Conservation (phyloP, 2,329 filamentous ascomycete genomes). For the Ceratocystis huliohia region DNA sequence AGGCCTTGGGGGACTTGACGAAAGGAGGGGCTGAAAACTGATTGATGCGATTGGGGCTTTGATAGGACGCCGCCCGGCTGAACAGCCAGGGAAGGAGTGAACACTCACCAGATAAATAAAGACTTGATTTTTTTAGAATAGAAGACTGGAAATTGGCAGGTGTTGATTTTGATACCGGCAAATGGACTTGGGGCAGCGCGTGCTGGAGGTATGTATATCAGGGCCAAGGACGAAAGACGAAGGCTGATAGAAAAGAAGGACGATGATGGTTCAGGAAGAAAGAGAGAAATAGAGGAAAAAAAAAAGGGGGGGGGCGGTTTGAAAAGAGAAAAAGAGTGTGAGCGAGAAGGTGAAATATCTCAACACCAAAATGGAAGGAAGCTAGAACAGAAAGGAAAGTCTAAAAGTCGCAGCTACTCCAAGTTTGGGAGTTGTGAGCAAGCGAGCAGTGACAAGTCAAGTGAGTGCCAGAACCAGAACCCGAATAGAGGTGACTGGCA, state of each 20-base stretch:
- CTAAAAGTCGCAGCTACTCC: neutral
- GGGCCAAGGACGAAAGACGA: neutral
- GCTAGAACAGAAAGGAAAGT: slow-evolving; percentile 2
- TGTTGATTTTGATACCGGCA: neutral
- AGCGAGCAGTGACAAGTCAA: neutral
- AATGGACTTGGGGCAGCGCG: neutral
- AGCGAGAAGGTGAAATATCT: neutral
- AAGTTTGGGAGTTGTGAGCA: neutral
- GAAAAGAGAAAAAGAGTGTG: neutral
- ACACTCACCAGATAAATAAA: neutral
- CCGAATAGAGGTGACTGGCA: neutral
- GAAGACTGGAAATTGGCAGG: slow-evolving; percentile 1
- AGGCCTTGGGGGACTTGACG: neutral
- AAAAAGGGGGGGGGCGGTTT: neutral
- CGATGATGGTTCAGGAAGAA: neutral
- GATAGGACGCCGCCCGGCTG: neutral
- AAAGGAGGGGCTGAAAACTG: neutral
- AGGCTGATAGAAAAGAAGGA: neutral
- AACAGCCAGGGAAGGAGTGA: neutral
- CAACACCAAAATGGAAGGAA: slow-evolving; percentile 6
- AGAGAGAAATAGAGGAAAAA: neutral
- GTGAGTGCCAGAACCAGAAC: neutral
- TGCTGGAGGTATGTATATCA: neutral
- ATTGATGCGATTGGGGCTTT: neutral
- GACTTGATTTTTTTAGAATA: neutral